Conservation (phyloP, 2,329 filamentous ascomycete genomes). For the Aspergillus sclerotialis region DNA sequence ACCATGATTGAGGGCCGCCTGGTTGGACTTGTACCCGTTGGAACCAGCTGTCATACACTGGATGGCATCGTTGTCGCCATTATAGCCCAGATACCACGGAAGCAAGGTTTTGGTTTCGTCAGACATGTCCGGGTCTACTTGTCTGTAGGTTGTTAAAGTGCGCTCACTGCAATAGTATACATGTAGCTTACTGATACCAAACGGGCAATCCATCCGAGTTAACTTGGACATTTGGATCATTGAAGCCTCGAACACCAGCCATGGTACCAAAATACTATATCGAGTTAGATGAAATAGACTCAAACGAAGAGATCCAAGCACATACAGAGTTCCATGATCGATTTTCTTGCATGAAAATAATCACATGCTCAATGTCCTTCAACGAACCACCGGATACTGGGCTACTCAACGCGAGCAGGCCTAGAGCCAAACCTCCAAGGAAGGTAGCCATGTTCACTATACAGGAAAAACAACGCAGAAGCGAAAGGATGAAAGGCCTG, state of each 20-base stretch:
- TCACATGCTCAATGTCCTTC: conserved; percentile 50
- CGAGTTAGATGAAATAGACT: not conserved
- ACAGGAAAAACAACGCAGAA: conserved; percentile 2
- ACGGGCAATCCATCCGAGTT: conserved; percentile 40
- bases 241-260: conserved; percentile 50
- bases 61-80: conserved; percentile 46
- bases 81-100: conserved; percentile 51
- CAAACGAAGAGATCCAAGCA: not conserved
- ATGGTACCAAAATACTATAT: conserved; percentile 50
- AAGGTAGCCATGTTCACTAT: conserved; percentile 5
- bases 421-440: conserved; percentile 9
- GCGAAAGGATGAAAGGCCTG: conserved; percentile 1
- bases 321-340: conserved; percentile 33
- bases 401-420: conserved; percentile 11
- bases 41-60: conserved; percentile 49
- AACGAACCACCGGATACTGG: conserved; percentile 33
- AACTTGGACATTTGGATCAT: conserved; percentile 49
- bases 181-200: conserved; percentile 45
- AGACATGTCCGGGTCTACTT: conserved; percentile 33
- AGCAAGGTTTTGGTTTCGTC: conserved; percentile 39
- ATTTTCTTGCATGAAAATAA: conserved; percentile 53
- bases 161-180: no score
- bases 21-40: conserved; percentile 48
- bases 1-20: conserved; percentile 45
- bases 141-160: conserved; percentile 13